Conservation (phyloP, 2,329 filamentous ascomycete genomes). For the Triangularia setosa region DNA sequence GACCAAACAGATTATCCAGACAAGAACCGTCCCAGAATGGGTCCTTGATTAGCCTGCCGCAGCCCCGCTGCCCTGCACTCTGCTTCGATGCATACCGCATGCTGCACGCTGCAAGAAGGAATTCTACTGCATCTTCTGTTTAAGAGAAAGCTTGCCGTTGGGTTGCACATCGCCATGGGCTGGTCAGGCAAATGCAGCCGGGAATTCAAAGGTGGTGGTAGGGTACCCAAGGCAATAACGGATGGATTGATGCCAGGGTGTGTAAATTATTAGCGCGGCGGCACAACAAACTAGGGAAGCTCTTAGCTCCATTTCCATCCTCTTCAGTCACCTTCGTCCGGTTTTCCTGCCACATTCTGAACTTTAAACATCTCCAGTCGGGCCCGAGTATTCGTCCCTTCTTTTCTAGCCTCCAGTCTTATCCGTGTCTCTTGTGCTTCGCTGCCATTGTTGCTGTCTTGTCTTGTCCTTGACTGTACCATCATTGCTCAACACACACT, state of each 20-base stretch:
- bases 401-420: neutral
- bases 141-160: neutral
- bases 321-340: neutral
- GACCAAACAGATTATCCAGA: neutral
- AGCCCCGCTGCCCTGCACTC: neutral
- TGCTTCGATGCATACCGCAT: neutral
- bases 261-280: neutral
- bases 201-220: neutral
- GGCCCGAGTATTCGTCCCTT: neutral
- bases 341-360: neutral
- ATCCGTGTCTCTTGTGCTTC: neutral
- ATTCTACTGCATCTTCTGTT: neutral
- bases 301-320: neutral
- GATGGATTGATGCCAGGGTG: neutral
- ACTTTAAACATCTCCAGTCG: neutral
- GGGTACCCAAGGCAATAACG: neutral
- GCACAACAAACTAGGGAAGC: neutral
- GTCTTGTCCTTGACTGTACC: neutral
- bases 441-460: neutral
- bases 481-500: neutral
- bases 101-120: constrained; percentile 10
- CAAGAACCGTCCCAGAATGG: neutral
- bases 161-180: neutral
- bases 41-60: constrained; percentile 1
- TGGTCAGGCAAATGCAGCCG: neutral